A percentile compares a stretch with the other conserved stretches of the same genome.
phyloP scores from a whole-genome alignment of 2,329 filamentous ascomycete genomes.

The Dactylellina drechsleri region DNA sequence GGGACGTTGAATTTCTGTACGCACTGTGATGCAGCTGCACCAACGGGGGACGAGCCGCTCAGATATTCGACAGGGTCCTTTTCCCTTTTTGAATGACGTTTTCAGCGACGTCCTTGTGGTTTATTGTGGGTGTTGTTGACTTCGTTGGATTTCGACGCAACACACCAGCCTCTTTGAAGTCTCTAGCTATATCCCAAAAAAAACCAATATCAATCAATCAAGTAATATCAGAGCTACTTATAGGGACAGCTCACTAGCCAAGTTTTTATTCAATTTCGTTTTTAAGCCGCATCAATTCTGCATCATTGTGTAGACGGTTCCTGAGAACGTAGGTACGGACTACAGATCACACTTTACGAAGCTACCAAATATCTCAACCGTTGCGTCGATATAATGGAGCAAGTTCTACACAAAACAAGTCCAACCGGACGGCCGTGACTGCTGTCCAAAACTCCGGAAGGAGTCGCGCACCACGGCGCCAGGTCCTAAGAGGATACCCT shows the following conservation, averaged over 20 bases:
- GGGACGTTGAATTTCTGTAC: background rate
- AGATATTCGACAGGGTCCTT: too few relatives aligned
- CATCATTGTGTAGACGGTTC: constrained; percentile 4
- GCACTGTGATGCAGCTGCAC: background rate
- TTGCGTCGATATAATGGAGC: constrained; percentile 26
- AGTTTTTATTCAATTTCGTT: background rate
- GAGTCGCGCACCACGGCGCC: constrained; percentile 29
- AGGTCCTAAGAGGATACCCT: background rate
- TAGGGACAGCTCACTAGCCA: constrained; percentile 5
- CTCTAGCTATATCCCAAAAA: constrained; percentile 8
- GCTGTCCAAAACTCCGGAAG: constrained; percentile 18
- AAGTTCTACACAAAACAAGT: constrained; percentile 15
- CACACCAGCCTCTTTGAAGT: constrained; percentile 11
- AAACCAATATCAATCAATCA: background rate
- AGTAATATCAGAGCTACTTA: constrained; percentile 12
- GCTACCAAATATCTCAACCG: constrained; percentile 28
- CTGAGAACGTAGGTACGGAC: background rate
- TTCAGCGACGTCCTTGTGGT: constrained; percentile 11
- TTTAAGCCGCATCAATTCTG: constrained; percentile 21
- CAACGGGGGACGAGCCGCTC: background rate
- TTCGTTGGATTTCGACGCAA: constrained; percentile 31
- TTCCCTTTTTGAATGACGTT: too few relatives aligned
- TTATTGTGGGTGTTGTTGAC: constrained; percentile 34
- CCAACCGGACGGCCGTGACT: constrained; percentile 19
- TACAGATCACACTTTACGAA: background rate